Evolutionary conservation across 176 grass and related monocot species (phyloP), one percentile per base, ranked within the genome.

Genomic region (Urochloa ruziziensis): DNA sequence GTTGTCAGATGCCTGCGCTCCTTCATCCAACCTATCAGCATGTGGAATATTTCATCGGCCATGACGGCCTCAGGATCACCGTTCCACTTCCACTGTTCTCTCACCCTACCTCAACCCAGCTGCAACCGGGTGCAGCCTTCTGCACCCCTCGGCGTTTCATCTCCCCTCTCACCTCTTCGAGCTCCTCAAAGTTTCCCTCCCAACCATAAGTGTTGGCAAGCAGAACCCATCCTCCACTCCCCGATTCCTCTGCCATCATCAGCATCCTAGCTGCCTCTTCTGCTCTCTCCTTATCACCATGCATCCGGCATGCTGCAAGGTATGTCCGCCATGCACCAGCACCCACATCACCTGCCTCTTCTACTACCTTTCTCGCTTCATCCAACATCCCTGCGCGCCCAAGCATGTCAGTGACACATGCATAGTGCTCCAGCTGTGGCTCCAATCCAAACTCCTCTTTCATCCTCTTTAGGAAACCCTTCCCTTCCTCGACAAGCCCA

Each of bases 401-500:
- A 79, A 92, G 77, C 87, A 92, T 84, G 75, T 92, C 90, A 8
- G 83, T 79, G 46, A 85, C 69, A 58, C 87, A 92, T 64, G 87
- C 53, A 2, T 86, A 92, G 83, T 92, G 90, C 69, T 89, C 83
- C n/a, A 89, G 35, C 80, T 37, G 75, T 4, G 90, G 90, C 46
- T 85, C 86, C 87, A 92, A 74, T 40, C 68, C 70, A 47, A 92
- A 89, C 15, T 92, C 83, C 19, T 86, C 83, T 63, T 86, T 80
- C 87, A 92, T 92, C 70, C 80, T 74, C 46, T 39, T 79, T 10
- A 92, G 80, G 1, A 86, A 58, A 58, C 1, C 12, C 30, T 74
- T 86, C 43, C 90, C 90, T 83, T 92, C 84, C 18, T 89, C 83
- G 2, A 92, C 69, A 68, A 92, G 80, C 53, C 90, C 90, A 56